Base-by-base conservation (phyloP, 1,139 yeast species). In the Taphrina populina region DNA sequence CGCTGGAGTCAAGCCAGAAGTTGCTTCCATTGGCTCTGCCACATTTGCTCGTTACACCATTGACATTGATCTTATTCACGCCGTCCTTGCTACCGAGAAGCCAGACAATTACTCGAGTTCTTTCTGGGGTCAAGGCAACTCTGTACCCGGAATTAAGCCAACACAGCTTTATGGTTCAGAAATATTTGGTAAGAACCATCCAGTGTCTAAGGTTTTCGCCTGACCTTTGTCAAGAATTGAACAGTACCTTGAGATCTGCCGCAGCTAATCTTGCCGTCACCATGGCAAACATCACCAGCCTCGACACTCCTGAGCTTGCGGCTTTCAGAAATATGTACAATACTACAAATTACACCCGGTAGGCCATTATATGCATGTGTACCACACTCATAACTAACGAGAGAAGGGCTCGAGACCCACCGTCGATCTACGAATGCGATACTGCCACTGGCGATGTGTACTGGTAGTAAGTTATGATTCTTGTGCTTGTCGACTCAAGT, bases 111-210 rank as follows among this genome's bases (percentile, higher is more conserved):
- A 85, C 85, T 69, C 79, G 29, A 71, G 80, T 35, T 84, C 85
- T 8, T 81, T 80, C 70, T 79, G 73, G 68, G 75, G 80, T 19
- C 79, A 73, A 63, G 84, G 83, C 32, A 73, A 82, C 27, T 69
- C 74, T 45, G 68, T 70, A 61, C 80, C 81, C 56, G 71, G 71
- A 63, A 67, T 73, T 56, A 79, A 79, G 67, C 86, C 86, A 43
- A 73, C 63, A 15, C 73, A 73, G 52, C 79, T 78, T 58, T 81
- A 81, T 64, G 87, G 86, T 33, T 76, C 84, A 30, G 86, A 81
- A 68, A 81, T 81, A 11, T 81, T 80, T 63, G 85, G 81, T 70
- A 70, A 82, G 60, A 82, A 82, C 68, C n/a, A n/a, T n/a, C n/a
- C n/a, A n/a, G n/a, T n/a, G n/a, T n/a, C n/a, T n/a, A n/a, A n/a